Conservation (phyloP, 2,329 filamentous ascomycete genomes). For the Phoma sp. region DNA sequence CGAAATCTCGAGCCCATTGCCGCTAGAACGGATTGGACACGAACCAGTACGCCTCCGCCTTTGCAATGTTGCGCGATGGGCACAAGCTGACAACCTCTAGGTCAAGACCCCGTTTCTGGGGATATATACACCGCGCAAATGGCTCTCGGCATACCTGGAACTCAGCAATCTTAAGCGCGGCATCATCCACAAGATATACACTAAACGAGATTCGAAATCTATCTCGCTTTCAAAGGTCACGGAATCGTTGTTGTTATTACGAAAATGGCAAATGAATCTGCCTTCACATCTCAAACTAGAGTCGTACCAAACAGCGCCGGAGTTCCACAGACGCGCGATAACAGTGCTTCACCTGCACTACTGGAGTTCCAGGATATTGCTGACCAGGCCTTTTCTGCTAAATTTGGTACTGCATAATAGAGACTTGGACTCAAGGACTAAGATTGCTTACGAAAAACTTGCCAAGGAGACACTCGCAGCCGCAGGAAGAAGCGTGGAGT, state of each 20-base stretch:
- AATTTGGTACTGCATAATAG: conserved; percentile 40
- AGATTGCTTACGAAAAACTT: conserved; percentile 43
- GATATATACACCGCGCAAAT: conserved; percentile 42
- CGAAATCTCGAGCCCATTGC: conserved; percentile 37
- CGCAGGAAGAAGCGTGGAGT: conserved; percentile 35
- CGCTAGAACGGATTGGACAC: conserved; percentile 40
- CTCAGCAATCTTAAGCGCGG: conserved; percentile 42
- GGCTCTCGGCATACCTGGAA: conserved; percentile 39
- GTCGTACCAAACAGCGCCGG: conserved; percentile 31
- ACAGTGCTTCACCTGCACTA: conserved; percentile 44
- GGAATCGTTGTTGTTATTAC: conserved; percentile 38
- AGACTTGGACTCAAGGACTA: conserved; percentile 33
- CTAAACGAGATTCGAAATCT: conserved; percentile 36
- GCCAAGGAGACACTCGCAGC: conserved; percentile 42
- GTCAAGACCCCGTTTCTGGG: conserved; percentile 40
- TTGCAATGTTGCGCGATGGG: neutral
- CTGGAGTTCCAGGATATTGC: conserved; percentile 43
- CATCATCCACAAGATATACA: conserved; percentile 44
- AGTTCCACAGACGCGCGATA: conserved; percentile 44
- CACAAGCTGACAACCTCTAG: neutral
- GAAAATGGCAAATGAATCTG: conserved; percentile 42
- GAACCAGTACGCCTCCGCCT: neutral
- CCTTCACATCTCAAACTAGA: conserved; percentile 42
- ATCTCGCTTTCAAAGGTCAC: conserved; percentile 46
- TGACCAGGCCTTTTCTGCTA: conserved; percentile 44